Percentiles rank a stretch among this genome's conserved stretches.
These are phyloP conservation scores for Exobasidium cylindrosporum DNA, from an alignment of 1,284 basidiomycete species.

Conservation along the genomic window DNA sequence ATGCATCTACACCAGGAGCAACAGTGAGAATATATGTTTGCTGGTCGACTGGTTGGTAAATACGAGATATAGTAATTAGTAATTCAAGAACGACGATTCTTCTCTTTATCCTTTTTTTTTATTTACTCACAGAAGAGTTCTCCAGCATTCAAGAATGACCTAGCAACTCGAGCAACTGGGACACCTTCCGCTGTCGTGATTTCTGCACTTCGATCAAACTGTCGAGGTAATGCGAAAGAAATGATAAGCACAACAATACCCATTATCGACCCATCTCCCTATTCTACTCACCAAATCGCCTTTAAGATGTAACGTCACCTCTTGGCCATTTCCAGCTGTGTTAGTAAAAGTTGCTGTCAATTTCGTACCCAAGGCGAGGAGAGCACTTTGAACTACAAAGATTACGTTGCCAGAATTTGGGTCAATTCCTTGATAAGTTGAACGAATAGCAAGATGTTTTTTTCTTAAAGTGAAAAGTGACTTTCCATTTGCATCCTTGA, in stretches of 20 bases:
- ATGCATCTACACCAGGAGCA: conserved; percentile 53
- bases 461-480: conserved; percentile 19
- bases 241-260: too few relatives aligned
- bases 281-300: conserved; percentile 18
- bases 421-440: conserved; percentile 7
- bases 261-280: background rate
- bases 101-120: too few relatives aligned
- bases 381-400: background rate
- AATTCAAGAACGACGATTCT: too few relatives aligned
- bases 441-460: conserved; percentile 5
- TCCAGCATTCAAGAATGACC: conserved; percentile 24
- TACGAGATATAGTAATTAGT: too few relatives aligned
- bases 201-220: conserved; percentile 19
- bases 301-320: conserved; percentile 17
- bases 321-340: conserved; percentile 18
- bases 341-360: conserved; percentile 26
- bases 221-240: background rate
- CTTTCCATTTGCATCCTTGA: conserved; percentile 16
- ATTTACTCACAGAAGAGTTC: conserved; percentile 26
- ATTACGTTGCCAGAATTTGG: conserved; percentile 2
- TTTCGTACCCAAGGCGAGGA: conserved; percentile 21
- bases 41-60: conserved; percentile 20
- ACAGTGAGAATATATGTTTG: conserved; percentile 23
- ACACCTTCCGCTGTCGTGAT: conserved; percentile 25
- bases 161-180: conserved; percentile 24